A percentile compares a stretch with the other conserved stretches of the same genome.
These are phyloP conservation scores for Hypoxylon sp. DNA, from an alignment of 2,329 filamentous ascomycete genomes.

Conservation along the genomic window DNA sequence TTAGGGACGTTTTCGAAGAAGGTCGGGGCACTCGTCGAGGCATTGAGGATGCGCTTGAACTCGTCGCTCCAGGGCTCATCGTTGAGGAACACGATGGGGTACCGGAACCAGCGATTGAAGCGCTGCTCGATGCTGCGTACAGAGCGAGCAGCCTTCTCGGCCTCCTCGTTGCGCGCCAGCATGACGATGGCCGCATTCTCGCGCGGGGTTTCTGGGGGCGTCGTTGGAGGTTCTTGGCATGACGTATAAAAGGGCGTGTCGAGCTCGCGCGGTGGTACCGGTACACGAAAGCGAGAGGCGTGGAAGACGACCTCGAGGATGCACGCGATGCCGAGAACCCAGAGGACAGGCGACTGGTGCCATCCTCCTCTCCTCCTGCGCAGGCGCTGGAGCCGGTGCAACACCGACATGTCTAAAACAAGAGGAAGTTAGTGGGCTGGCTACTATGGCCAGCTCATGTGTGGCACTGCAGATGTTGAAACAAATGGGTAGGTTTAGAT, in stretches of 20 bases:
- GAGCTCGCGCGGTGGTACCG: slow-evolving; percentile 48
- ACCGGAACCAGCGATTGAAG: slow-evolving; percentile 65
- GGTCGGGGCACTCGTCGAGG: slow-evolving; percentile 56
- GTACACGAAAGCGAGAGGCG: slow-evolving; percentile 47
- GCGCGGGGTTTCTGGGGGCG: slow-evolving; percentile 49
- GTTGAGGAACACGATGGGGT: slow-evolving; percentile 65
- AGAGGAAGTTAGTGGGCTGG: background rate
- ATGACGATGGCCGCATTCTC: slow-evolving; percentile 64
- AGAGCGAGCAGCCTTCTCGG: slow-evolving; percentile 57
- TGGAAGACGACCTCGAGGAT: slow-evolving; percentile 48
- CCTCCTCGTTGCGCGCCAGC: slow-evolving; percentile 63
- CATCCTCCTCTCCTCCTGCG: slow-evolving; percentile 49
- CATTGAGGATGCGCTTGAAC: slow-evolving; percentile 54
- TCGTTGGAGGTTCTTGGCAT: slow-evolving; percentile 48
- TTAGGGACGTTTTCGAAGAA: slow-evolving; percentile 61
- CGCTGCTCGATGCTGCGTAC: slow-evolving; percentile 61
- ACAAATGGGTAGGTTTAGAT: background rate
- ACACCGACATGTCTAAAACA: slow-evolving; percentile 41
- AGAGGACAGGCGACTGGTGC: slow-evolving; percentile 50
- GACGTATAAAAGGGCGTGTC: slow-evolving; percentile 50
- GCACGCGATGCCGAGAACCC: slow-evolving; percentile 47
- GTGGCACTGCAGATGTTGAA: slow-evolving; percentile 10
- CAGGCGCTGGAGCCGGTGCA: slow-evolving; percentile 45
- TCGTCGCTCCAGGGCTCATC: slow-evolving; percentile 60
- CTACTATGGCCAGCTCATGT: slow-evolving; percentile 27